Evolutionary conservation across 106 monocot genomes (phyloP).

Genomic region (Dendrobium huoshanense): DNA sequence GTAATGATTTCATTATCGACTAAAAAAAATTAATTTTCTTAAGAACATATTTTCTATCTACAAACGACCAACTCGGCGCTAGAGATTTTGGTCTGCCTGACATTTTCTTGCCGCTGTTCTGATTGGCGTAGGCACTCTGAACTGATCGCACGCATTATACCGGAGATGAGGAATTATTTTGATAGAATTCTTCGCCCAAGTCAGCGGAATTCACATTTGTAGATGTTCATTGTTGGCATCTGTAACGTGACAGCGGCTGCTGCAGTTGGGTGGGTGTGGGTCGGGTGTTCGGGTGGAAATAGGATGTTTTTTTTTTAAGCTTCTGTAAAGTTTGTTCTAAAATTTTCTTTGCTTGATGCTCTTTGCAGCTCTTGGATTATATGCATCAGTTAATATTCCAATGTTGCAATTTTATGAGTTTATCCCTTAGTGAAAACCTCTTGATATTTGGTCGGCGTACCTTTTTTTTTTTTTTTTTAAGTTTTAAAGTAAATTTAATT

Average conservation of each 20-base stretch:
- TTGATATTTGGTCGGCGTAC: no score
- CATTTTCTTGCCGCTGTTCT: neutral
- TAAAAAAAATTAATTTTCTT: no score
- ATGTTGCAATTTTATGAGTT: no score
- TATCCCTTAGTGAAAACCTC: no score
- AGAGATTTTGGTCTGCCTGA: no score
- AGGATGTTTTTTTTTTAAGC: neutral
- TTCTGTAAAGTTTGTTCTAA: slow-evolving; percentile 1
- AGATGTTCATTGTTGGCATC: slow-evolving; percentile 7
- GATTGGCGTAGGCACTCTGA: slow-evolving; percentile 32
- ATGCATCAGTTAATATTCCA: no score
- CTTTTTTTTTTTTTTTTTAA: no score
- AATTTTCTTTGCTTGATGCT: neutral
- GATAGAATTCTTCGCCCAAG: slow-evolving; percentile 46
- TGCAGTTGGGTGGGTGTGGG: neutral
- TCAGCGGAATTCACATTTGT: slow-evolving; percentile 20
- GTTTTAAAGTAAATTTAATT: no score
- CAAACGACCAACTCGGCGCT: no score
- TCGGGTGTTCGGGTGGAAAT: neutral
- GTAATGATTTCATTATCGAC: no score
- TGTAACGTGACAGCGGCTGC: neutral
- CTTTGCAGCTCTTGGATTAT: neutral
- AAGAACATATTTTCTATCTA: no score
- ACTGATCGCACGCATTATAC: slow-evolving; percentile 68
- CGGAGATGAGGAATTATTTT: slow-evolving; percentile 71